phyloP scores from a whole-genome alignment of 2,329 filamentous ascomycete species.

The Colletotrichum tamarilloi region DNA sequence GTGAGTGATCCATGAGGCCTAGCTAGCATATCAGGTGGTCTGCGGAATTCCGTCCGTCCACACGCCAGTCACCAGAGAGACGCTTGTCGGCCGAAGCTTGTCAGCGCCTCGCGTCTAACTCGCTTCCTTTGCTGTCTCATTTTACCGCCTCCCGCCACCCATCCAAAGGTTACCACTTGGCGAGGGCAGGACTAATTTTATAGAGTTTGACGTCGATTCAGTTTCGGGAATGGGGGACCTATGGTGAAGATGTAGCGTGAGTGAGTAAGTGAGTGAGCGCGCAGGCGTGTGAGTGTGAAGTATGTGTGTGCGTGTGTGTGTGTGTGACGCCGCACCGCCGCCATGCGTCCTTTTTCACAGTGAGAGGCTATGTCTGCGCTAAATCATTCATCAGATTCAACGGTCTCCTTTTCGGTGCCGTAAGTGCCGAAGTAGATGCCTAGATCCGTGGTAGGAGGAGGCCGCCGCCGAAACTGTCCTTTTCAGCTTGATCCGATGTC shows the following conservation, averaged over 20 bases:
- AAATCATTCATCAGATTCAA: neutral
- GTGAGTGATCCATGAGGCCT: neutral
- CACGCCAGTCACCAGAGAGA: neutral
- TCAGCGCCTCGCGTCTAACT: neutral
- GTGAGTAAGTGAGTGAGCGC: too few relatives aligned
- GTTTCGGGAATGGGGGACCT: neutral
- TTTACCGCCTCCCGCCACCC: neutral
- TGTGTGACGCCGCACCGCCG: neutral
- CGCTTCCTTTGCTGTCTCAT: neutral
- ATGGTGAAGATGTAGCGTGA: neutral
- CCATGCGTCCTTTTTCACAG: neutral
- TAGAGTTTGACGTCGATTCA: neutral
- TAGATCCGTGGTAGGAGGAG: neutral
- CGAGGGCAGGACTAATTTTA: neutral
- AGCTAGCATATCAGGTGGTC: neutral
- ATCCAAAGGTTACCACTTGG: neutral
- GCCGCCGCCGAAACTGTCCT: neutral
- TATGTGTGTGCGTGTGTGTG: neutral
- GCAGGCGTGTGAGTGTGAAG: too few relatives aligned
- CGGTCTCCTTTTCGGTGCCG: neutral
- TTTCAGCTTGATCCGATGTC: neutral
- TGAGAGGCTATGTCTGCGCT: neutral
- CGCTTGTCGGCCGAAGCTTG: neutral
- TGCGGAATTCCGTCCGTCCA: neutral
- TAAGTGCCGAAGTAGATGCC: neutral